Evolutionary conservation across 2,329 filamentous ascomycete species (phyloP).

Genomic region (Penicillium italicum): DNA sequence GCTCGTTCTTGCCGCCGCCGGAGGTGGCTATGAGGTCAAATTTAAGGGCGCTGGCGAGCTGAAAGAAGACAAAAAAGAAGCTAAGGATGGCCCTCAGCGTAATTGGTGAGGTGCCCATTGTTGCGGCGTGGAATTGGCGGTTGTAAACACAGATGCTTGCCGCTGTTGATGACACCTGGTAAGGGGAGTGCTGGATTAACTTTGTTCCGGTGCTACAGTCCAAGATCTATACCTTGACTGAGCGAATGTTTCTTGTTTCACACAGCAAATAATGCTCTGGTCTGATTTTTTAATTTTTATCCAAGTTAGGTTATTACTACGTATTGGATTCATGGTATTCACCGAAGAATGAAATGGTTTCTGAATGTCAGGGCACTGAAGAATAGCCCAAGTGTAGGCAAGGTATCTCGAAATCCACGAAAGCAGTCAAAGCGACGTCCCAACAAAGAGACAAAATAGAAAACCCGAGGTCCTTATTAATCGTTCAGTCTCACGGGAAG

Average conservation of each 20-base stretch:
- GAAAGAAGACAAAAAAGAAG: conserved; percentile 35
- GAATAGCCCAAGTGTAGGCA: conserved; percentile 18
- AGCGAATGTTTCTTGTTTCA: background rate
- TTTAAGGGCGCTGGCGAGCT: conserved; percentile 66
- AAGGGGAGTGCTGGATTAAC: conserved; percentile 29
- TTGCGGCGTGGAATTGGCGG: conserved; percentile 23
- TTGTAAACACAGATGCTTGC: conserved; percentile 23
- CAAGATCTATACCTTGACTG: background rate
- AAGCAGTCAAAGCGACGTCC: conserved; percentile 9
- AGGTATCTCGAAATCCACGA: conserved; percentile 26
- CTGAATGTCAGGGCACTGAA: conserved; percentile 10
- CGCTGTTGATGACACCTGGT: conserved; percentile 37
- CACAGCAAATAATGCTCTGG: background rate
- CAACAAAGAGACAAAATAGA: conserved; percentile 10
- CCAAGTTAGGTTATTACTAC: background rate
- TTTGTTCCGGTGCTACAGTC: conserved; percentile 27
- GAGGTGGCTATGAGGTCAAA: conserved; percentile 78
- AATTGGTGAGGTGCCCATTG: conserved; percentile 32
- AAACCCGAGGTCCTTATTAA: conserved; percentile 15
- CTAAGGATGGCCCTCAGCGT: conserved; percentile 31
- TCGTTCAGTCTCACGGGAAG: conserved; percentile 12
- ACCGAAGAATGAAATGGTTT: conserved; percentile 10
- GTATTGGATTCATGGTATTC: background rate
- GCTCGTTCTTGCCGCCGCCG: conserved; percentile 64
- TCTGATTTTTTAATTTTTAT: background rate